A percentile compares a stretch with the other conserved stretches of the same genome.
These are phyloP conservation scores for Candida yuanshanica DNA, from an alignment of 805 yeast species.

Conservation along the genomic window DNA sequence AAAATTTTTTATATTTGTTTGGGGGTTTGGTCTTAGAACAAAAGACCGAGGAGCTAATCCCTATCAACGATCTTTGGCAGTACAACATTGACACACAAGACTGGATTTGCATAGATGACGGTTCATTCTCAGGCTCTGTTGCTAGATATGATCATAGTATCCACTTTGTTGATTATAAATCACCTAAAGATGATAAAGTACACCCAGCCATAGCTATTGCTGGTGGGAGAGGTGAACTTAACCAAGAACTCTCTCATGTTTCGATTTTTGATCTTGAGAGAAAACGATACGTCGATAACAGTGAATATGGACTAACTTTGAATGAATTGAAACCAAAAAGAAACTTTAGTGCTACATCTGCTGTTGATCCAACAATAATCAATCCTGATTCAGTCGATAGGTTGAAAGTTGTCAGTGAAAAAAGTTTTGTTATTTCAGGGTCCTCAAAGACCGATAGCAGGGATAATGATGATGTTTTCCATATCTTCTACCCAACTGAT, in stretches of 20 bases:
- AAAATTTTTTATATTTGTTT: conserved; percentile 47
- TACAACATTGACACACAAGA: conserved; percentile 44
- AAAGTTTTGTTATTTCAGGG: conserved; percentile 17
- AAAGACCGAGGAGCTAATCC: conserved; percentile 31
- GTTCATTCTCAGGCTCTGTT: conserved; percentile 30
- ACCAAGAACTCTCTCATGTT: conserved; percentile 28
- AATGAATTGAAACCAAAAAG: conserved; percentile 15
- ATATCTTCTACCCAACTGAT: conserved; percentile 14
- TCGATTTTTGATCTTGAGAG: conserved; percentile 41
- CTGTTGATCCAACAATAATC: conserved; percentile 9
- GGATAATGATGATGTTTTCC: conserved; percentile 14
- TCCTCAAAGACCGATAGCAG: conserved; percentile 5
- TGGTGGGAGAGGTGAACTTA: conserved; percentile 43
- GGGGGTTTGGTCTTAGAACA: conserved; percentile 55
- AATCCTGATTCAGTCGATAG: conserved; percentile 3
- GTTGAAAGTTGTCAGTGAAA: conserved; percentile 14
- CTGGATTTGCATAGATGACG: conserved; percentile 51
- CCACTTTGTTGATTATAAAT: conserved; percentile 34
- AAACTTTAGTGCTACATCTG: conserved; percentile 4
- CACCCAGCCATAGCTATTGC: conserved; percentile 46
- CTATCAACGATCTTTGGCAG: conserved; percentile 66
- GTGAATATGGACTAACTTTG: conserved; percentile 17
- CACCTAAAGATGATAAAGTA: conserved; percentile 30
- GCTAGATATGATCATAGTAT: conserved; percentile 50
- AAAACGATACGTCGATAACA: conserved; percentile 19